Evolutionary conservation across 2,329 filamentous ascomycete species (phyloP).

Genomic region (Pseudocercospora crystallina): DNA sequence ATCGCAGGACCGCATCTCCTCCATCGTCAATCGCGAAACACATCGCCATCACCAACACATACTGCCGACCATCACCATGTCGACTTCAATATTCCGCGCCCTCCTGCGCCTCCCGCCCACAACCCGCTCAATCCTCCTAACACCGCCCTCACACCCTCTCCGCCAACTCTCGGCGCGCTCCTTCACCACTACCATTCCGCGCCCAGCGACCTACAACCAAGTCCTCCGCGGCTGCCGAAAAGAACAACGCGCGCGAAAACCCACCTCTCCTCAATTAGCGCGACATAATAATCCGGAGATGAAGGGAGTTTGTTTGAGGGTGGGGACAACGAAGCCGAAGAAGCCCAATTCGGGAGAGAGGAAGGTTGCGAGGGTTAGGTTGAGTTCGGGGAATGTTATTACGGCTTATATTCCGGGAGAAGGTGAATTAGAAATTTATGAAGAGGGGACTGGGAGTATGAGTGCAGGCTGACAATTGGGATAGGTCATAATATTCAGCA

Average conservation of each 20-base stretch:
- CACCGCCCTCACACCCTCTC: slow-evolving; percentile 15
- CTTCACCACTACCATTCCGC: slow-evolving; percentile 41
- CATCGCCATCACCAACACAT: no score
- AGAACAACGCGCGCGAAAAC: slow-evolving; percentile 77
- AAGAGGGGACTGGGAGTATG: no score
- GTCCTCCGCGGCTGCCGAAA: slow-evolving; percentile 69
- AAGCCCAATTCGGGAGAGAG: slow-evolving; percentile 98
- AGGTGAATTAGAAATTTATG: slow-evolving; percentile 55
- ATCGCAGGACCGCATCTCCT: no score
- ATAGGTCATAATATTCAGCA: slow-evolving; percentile 94
- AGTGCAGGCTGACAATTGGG: not conserved
- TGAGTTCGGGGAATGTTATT: slow-evolving; percentile 82
- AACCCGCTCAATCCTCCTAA: slow-evolving; percentile 27
- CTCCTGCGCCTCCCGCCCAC: slow-evolving; percentile 38
- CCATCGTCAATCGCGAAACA: no score
- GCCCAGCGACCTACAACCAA: slow-evolving; percentile 51
- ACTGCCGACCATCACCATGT: slow-evolving; percentile 30
- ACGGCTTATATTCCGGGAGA: slow-evolving; percentile 96
- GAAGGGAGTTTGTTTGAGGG: slow-evolving; percentile 95
- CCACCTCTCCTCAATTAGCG: slow-evolving; percentile 80
- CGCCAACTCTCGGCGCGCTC: slow-evolving; percentile 30
- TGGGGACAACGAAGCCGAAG: slow-evolving; percentile 92
- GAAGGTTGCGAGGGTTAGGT: slow-evolving; percentile 87
- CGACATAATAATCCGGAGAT: slow-evolving; percentile 66
- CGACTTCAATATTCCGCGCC: slow-evolving; percentile 40